Evolutionary conservation across 1,284 basidiomycete species (phyloP), one percentile per base, ranked within the genome.

Genomic region (Naganishia sp.): DNA sequence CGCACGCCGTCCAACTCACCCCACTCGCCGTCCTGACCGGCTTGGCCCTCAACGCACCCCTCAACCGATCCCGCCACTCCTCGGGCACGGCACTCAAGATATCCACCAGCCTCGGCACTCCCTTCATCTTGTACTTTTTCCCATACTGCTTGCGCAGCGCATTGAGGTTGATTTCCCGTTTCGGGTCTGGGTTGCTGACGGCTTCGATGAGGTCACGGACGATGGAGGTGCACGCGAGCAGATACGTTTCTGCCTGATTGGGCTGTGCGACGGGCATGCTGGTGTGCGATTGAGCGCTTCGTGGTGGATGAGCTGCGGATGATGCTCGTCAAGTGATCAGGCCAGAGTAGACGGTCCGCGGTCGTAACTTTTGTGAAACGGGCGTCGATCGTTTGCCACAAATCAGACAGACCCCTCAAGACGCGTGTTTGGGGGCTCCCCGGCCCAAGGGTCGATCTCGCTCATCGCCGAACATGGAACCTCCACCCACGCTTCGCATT

Each of bases 61-160:
- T 81, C 33, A 99, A 81, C 6, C 88, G 87, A 74, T 93, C 93
- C 80, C 95, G 94, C 82, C 95, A 93, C 59, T 96, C 93, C 75
- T 98, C 94, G 3, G 96, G 96, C 63, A 99, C 96, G 33, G 96
- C 95, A 70, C 93, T 93, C 78, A 99, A 94, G 74, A 99, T 96
- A 78, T 99, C 96, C 52, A 98, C 95, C 36, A 99, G 84, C 55
- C 95, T 82, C 0, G 96, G 96, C 0, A 95, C 90, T 42, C 90
- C 90, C 60, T 88, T 87, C 74, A 88, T 90, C 11, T 86, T 87
- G 78, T 89, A 88, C 78, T 94, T 92, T 80, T 96, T 97, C 78
- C 92, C 92, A 76, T 95, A 86, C 72, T 88, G 88, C 50, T 89
- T 84, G 46, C 95, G 89, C 48, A 99, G 85, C 66, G 88, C 87